Percentiles rank a stretch among this genome's conserved stretches.
These are phyloP conservation scores for Phytophthora constricta DNA, from an alignment of 352 stramenopile species.

Conservation along the genomic window DNA sequence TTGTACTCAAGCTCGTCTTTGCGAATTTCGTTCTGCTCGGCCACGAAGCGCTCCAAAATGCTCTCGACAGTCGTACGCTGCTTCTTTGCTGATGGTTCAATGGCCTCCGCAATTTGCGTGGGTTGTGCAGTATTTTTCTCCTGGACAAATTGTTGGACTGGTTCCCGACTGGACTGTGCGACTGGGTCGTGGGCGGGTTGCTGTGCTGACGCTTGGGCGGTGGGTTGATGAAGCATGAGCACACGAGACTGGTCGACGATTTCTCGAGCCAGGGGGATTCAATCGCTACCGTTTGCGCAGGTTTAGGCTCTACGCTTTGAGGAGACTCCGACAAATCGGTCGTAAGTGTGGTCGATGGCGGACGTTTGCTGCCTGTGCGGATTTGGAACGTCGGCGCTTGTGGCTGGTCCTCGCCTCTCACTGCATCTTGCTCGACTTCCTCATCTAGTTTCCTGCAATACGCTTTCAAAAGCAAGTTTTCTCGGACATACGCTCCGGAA, in stretches of 20 bases:
- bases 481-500: constrained; percentile 9
- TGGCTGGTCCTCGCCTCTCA: constrained; percentile 3
- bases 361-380: background rate
- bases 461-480: constrained; percentile 16
- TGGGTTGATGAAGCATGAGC: background rate
- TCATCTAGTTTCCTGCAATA: constrained; percentile 27
- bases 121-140: background rate
- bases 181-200: background rate
- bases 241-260: background rate
- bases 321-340: background rate
- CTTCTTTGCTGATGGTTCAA: constrained; percentile 19
- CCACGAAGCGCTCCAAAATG: constrained; percentile 27
- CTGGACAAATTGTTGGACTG: background rate
- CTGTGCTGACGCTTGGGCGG: background rate
- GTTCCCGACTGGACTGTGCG: background rate
- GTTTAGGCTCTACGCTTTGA: no score
- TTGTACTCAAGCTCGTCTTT: constrained; percentile 20
- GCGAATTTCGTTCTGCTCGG: constrained; percentile 21
- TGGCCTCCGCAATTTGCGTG: background rate
- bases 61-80: constrained; percentile 20
- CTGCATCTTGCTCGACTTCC: background rate
- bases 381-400: background rate
- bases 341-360: background rate
- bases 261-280: background rate
- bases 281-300: background rate